Conservation (phyloP, 1,284 basidiomycete genomes). For the Bondarzewia mesenterica region DNA sequence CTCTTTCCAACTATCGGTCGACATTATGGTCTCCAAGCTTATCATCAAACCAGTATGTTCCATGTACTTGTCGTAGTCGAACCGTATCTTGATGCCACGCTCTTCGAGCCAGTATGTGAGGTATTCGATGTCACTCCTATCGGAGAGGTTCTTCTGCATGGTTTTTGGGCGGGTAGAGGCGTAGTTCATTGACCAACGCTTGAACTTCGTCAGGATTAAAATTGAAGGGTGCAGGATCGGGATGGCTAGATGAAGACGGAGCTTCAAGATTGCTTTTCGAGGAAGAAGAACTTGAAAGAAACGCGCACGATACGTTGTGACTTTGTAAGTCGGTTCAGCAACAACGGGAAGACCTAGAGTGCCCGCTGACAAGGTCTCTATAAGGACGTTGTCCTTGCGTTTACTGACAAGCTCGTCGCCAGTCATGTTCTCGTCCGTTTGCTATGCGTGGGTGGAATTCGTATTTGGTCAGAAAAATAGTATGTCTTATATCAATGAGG, state of each 20-base stretch:
- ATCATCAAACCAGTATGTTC: background rate
- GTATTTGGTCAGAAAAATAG: background rate
- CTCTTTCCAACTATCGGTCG: background rate
- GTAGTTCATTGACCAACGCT: constrained; percentile 22
- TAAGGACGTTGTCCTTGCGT: constrained; percentile 21
- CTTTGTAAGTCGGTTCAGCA: constrained; percentile 15
- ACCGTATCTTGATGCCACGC: constrained; percentile 17
- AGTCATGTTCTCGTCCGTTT: background rate
- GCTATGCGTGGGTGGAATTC: background rate
- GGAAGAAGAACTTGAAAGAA: background rate
- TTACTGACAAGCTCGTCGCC: constrained; percentile 13
- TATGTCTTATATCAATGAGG: background rate
- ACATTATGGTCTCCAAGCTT: background rate
- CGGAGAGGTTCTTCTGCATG: constrained; percentile 17
- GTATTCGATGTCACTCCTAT: constrained; percentile 19
- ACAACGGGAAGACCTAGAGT: constrained; percentile 20
- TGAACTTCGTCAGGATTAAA: constrained; percentile 27
- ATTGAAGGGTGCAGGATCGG: constrained; percentile 23
- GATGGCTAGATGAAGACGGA: constrained; percentile 13
- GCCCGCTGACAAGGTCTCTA: constrained; percentile 23
- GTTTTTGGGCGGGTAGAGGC: constrained; percentile 22
- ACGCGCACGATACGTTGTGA: constrained; percentile 6
- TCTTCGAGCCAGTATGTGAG: constrained; percentile 21
- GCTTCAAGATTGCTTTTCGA: background rate
- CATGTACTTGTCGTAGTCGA: constrained; percentile 11